These are phyloP conservation scores for Pyricularia sp. DNA, from an alignment of 2,329 filamentous ascomycete genomes.

Conservation along the genomic window DNA sequence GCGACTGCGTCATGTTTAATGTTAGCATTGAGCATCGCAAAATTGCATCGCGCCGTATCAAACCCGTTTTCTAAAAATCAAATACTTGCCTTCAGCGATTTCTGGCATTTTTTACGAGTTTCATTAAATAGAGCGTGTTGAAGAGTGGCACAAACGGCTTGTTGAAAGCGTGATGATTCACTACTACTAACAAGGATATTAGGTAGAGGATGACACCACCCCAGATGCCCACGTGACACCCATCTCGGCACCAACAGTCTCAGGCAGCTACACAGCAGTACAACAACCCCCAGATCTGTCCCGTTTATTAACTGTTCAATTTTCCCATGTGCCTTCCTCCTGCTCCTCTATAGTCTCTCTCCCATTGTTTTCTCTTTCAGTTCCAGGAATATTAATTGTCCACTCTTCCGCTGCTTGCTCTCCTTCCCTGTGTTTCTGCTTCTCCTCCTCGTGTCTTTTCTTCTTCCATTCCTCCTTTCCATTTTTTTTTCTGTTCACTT, in stretches of 20 bases:
- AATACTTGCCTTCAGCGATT: constrained; percentile 45
- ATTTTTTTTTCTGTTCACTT: neutral
- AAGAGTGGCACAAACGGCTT: neutral
- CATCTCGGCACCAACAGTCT: neutral
- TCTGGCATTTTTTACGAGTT: constrained; percentile 41
- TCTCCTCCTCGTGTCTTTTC: neutral
- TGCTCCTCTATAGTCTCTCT: neutral
- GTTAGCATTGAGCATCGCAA: neutral
- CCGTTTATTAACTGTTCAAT: too few relatives aligned
- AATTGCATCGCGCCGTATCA: neutral
- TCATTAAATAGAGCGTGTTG: neutral
- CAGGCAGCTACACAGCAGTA: neutral
- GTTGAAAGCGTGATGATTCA: constrained; percentile 1
- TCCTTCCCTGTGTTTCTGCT: neutral
- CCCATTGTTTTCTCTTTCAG: neutral
- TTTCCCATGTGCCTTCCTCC: too few relatives aligned
- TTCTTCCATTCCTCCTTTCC: neutral
- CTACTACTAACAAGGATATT: neutral
- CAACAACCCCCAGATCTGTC: neutral
- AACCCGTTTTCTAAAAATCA: too few relatives aligned
- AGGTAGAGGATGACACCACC: neutral
- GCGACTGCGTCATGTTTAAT: constrained; percentile 44
- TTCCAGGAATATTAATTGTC: neutral
- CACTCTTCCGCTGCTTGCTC: neutral
- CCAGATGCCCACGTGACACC: neutral